Base-by-base conservation (phyloP, 2,329 filamentous ascomycete genomes). In the Diplocarpon mali region DNA sequence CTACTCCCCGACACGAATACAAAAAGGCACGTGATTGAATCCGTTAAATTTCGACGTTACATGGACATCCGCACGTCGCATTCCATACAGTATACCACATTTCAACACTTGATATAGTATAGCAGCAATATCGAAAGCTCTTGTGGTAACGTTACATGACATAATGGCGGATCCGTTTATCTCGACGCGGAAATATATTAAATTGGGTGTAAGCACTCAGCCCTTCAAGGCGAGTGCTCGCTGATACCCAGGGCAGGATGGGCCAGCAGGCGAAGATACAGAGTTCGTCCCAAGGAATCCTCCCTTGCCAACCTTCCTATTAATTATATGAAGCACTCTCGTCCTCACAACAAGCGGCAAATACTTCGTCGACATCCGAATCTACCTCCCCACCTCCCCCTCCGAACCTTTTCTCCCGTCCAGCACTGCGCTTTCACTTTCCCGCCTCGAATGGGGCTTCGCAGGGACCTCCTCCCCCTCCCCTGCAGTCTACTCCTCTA, bases 401-500 rank as follows among this genome's bases (percentile, higher is more conserved):
- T 17, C 43, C 13, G 42, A 48, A 6, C 31, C 43, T 29, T 31
- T 37, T 9, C 28, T 44, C 15, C 41, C 45, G 20, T 24, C 28
- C 9, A 44, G 32, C 8, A 36, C 48, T 13, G 14, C 35, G 20
- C 31, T 48, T 17, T 47, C 53, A 7, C 35, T 42, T 5, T 43
- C 40, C 9, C 48, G 59, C 20, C 47, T 56, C 5, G 53, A 62
- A 49, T 62, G 60, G 60, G 60, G 52, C 2, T 62, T 62, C 37
- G 46, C 52, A 11, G 53, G 52, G 0, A 57, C 46, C 3, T 43
- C 49, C 3, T 20, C 29, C 24, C 44, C 46, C 24, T 52, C 48
- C 7, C 45, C 54, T 5, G 53, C 54, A 11, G 27, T 17, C 2
- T 40, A 44, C 17, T 40, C 48, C 13, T 35, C 31, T 28, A 10